Evolutionary conservation across 306 rosid genomes (phyloP).

Genomic region (Fagus sylvatica): DNA sequence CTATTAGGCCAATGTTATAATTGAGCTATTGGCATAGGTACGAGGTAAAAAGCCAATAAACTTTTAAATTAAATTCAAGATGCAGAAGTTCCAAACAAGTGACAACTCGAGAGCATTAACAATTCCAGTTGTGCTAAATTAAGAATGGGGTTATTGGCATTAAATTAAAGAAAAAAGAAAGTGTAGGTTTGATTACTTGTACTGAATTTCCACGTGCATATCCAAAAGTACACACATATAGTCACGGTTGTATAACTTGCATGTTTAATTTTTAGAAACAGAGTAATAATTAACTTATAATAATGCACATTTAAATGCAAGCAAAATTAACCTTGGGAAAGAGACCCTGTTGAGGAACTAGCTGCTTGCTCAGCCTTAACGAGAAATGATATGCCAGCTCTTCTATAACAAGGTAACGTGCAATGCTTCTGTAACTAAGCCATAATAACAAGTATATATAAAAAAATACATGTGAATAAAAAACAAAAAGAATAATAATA

Average conservation of each 20-base stretch:
- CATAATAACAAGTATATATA: conserved; percentile 5
- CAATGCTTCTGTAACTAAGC: conserved; percentile 47
- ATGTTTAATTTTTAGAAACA: neutral
- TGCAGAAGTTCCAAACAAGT: neutral
- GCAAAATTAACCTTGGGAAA: conserved; percentile 56
- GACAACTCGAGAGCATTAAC: neutral
- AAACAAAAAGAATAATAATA: neutral
- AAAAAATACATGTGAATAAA: conserved; percentile 8
- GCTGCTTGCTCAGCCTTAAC: conserved; percentile 58
- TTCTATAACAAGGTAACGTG: conserved; percentile 50
- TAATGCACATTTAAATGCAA: conserved; percentile 1
- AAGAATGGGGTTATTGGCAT: neutral
- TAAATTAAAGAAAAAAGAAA: conserved; percentile 8
- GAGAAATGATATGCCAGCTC: conserved; percentile 49
- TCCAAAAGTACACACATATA: neutral
- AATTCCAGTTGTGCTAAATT: neutral
- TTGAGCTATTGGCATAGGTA: neutral
- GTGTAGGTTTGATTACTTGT: neutral
- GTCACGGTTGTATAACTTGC: neutral
- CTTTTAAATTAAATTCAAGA: neutral
- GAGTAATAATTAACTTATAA: neutral
- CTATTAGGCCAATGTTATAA: neutral
- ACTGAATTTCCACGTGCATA: neutral
- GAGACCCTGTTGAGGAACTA: conserved; percentile 40
- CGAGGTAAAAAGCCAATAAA: neutral